phyloP scores from a whole-genome alignment of 352 stramenopile genomes.

The Phytopythium ostracodes region DNA sequence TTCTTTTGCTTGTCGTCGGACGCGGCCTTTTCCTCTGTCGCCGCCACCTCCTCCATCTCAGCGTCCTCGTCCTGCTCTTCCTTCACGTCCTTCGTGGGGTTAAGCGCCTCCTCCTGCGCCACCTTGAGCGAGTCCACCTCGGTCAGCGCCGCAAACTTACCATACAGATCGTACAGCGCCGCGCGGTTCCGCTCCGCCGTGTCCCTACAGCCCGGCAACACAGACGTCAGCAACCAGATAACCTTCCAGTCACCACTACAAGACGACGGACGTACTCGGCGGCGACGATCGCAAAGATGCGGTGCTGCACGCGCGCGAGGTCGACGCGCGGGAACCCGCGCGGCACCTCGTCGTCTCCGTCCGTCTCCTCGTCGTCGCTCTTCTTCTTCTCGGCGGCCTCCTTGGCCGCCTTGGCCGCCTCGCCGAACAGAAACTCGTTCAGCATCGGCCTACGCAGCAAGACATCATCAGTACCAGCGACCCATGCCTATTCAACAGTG shows the following conservation, averaged over 20 bases:
- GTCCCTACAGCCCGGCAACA: slow-evolving; percentile 24
- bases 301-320: slow-evolving; percentile 65
- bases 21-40: slow-evolving; percentile 1
- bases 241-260: not conserved
- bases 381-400: slow-evolving; percentile 19
- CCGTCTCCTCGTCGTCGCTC: slow-evolving; percentile 36
- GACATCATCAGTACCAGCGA: not conserved
- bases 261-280: slow-evolving; percentile 44
- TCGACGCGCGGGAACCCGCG: slow-evolving; percentile 70
- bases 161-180: slow-evolving; percentile 75
- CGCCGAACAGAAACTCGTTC: slow-evolving; percentile 63
- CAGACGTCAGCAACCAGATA: not conserved
- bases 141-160: slow-evolving; percentile 63
- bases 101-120: slow-evolving; percentile 28
- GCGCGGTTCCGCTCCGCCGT: slow-evolving; percentile 77
- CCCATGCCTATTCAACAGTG: not conserved
- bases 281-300: slow-evolving; percentile 73
- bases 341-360: slow-evolving; percentile 28
- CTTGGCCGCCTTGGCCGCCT: slow-evolving; percentile 21
- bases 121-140: slow-evolving; percentile 76
- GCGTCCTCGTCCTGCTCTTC: slow-evolving; percentile 18
- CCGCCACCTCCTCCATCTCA: slow-evolving; percentile 17
- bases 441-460: slow-evolving; percentile 38
- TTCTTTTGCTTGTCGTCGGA: slow-evolving; percentile 31
- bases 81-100: slow-evolving; percentile 8